A percentile compares a stretch with the other conserved stretches of the same genome.
These are phyloP conservation scores for Nemania diffusa DNA, from an alignment of 2,329 filamentous ascomycete species.

Conservation along the genomic window DNA sequence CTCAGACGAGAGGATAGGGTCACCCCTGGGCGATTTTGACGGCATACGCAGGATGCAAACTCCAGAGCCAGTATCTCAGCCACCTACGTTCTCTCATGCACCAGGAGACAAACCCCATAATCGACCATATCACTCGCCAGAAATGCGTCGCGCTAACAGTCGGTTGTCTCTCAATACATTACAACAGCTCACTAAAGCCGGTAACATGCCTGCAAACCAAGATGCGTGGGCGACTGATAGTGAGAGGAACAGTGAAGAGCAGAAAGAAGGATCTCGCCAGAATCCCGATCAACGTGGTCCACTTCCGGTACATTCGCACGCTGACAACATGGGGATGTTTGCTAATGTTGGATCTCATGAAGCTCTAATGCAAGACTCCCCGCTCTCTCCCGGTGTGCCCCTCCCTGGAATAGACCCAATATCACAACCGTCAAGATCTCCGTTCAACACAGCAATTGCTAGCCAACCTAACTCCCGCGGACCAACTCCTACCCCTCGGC, in stretches of 20 bases:
- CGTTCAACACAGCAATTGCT: slow-evolving; percentile 51
- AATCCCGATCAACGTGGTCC: slow-evolving; percentile 54
- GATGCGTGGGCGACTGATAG: slow-evolving; percentile 46
- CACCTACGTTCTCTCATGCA: slow-evolving; percentile 82
- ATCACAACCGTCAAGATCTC: slow-evolving; percentile 58
- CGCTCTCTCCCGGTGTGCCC: slow-evolving; percentile 53
- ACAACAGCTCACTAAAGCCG: slow-evolving; percentile 79
- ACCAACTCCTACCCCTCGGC: slow-evolving; percentile 49
- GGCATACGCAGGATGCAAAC: slow-evolving; percentile 67
- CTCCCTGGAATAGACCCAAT: slow-evolving; percentile 55
- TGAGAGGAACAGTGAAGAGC: slow-evolving; percentile 50
- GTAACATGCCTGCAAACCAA: slow-evolving; percentile 58
- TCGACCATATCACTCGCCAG: slow-evolving; percentile 78
- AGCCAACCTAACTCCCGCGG: slow-evolving; percentile 48
- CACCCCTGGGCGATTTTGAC: slow-evolving; percentile 62
- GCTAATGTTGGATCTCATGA: slow-evolving; percentile 67
- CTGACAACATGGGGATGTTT: slow-evolving; percentile 61
- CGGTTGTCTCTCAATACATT: slow-evolving; percentile 86
- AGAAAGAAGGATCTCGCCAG: slow-evolving; percentile 48
- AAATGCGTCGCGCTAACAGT: slow-evolving; percentile 82
- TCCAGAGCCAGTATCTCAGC: slow-evolving; percentile 79
- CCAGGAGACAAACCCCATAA: slow-evolving; percentile 76
- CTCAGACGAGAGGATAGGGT: slow-evolving; percentile 61
- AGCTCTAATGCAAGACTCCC: slow-evolving; percentile 57
- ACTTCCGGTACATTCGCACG: slow-evolving; percentile 61